Evolutionary conservation across 306 rosid genomes (phyloP), one percentile per base, ranked within the genome.

Genomic region (Lotus japonicus): DNA sequence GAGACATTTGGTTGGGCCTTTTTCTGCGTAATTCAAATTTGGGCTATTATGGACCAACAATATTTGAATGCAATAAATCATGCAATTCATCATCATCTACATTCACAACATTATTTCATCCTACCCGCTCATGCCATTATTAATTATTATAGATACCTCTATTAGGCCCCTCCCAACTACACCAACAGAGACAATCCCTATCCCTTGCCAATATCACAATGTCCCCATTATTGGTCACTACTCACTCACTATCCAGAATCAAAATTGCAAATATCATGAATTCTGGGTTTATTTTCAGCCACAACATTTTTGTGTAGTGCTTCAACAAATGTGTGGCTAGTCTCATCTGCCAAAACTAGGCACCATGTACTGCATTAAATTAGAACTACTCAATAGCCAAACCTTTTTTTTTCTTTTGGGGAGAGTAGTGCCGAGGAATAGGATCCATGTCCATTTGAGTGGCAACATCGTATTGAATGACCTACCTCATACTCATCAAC

Each of bases 131-230:
- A 46, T 54, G 45, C 38, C 84, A 72, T 75, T 75, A 80, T 85
- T 80, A 82, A 21, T n/a, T n/a, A n/a, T n/a, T n/a, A n/a, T n/a
- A 21, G 58, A 61, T 59, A 58, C 21, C 54, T 35, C 21, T n/a
- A 73, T n/a, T n/a, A n/a, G n/a, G 71, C 56, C 84, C 84, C 18
- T 12, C 72, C 67, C 82, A 76, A 71, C 81, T 42, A 26, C 52
- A 19, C 70, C 16, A 59, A 48, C 36, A 49, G 10, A 42, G 36
- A 66, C 58, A 17, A 23, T 61, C 58, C 45, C 44, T 12, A 26
- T 31, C 6, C 36, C 36, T n/a, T n/a, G n/a, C n/a, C n/a, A n/a
- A n/a, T n/a, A n/a, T n/a, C n/a, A n/a, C n/a, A 31, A 4, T 28
- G 33, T 7, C 36, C 36, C 7, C 36, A 31, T 31, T 31, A 31